These are phyloP conservation scores for Pycnococcus provasolii DNA, from an alignment of 139 green algal species.

Conservation along the genomic window DNA sequence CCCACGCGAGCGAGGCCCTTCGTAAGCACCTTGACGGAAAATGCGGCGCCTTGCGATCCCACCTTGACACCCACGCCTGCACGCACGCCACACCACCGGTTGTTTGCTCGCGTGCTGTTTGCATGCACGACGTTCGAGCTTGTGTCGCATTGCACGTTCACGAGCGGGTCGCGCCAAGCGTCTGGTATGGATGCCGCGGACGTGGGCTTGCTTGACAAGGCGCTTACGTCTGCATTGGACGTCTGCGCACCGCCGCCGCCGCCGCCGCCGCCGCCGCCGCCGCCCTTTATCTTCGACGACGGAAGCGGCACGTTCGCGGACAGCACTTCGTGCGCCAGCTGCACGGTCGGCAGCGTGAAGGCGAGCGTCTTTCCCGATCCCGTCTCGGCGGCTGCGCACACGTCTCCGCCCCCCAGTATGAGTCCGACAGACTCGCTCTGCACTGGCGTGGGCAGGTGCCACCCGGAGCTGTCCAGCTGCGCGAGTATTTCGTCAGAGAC, in stretches of 20 bases:
- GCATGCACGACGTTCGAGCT: no score
- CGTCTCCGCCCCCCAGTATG: constrained; percentile 70
- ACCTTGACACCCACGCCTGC: no score
- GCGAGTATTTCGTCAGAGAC: constrained; percentile 52
- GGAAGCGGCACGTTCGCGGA: background rate
- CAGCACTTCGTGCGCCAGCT: constrained; percentile 53
- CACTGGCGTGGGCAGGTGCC: constrained; percentile 60
- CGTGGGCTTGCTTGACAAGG: no score
- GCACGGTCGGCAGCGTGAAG: constrained; percentile 74
- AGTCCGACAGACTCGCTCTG: constrained; percentile 63
- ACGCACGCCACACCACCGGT: no score
- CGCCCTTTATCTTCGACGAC: background rate
- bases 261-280: background rate
- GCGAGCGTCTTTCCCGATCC: constrained; percentile 80
- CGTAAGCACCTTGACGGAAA: constrained; percentile 20
- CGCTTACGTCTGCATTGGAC: background rate
- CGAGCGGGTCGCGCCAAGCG: no score
- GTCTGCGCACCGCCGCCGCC: background rate
- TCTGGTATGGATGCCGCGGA: no score
- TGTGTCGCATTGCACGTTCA: no score
- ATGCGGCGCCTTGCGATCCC: no score
- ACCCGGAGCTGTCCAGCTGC: constrained; percentile 56
- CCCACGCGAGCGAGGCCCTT: constrained; percentile 63
- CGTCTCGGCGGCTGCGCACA: constrained; percentile 81
- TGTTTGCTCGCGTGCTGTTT: no score